phyloP scores from a whole-genome alignment of 2,329 filamentous ascomycete genomes.

The Botrytis deweyae region DNA sequence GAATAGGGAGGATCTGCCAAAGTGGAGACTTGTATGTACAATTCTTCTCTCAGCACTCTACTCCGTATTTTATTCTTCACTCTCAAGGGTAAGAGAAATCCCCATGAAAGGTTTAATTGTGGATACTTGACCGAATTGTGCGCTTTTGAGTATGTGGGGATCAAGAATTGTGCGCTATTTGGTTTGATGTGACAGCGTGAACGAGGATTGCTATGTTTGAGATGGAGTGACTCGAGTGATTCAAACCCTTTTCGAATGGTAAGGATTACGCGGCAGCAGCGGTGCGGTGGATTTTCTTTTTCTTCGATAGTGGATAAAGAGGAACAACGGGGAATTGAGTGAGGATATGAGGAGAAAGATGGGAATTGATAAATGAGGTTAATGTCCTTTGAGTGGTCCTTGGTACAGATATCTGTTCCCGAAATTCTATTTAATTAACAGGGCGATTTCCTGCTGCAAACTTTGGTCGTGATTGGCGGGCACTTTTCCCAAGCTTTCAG shows the following conservation, averaged over 20 bases:
- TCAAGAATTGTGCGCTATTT: slow-evolving; percentile 21
- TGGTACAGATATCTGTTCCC: neutral
- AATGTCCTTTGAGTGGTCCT: neutral
- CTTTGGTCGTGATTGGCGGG: neutral
- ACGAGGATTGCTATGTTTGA: slow-evolving; percentile 4
- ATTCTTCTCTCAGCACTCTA: neutral
- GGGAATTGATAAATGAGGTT: slow-evolving; percentile 3
- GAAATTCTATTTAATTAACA: neutral
- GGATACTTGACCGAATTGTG: slow-evolving; percentile 9
- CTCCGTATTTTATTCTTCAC: neutral
- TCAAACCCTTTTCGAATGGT: neutral
- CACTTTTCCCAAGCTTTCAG: neutral
- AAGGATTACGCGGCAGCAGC: slow-evolving; percentile 13
- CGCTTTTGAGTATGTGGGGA: slow-evolving; percentile 10
- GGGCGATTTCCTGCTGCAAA: neutral
- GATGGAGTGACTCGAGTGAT: slow-evolving; percentile 6
- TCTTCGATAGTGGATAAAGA: neutral
- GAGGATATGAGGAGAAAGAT: neutral
- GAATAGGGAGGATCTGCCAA: slow-evolving; percentile 18
- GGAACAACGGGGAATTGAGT: neutral
- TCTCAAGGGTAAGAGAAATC: neutral
- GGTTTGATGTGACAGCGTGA: neutral
- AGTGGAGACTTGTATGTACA: slow-evolving; percentile 7
- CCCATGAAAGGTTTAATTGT: slow-evolving; percentile 15
- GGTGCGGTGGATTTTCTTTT: neutral